phyloP scores from a whole-genome alignment of 2,329 filamentous ascomycete species.

The Shiraia sp. region DNA sequence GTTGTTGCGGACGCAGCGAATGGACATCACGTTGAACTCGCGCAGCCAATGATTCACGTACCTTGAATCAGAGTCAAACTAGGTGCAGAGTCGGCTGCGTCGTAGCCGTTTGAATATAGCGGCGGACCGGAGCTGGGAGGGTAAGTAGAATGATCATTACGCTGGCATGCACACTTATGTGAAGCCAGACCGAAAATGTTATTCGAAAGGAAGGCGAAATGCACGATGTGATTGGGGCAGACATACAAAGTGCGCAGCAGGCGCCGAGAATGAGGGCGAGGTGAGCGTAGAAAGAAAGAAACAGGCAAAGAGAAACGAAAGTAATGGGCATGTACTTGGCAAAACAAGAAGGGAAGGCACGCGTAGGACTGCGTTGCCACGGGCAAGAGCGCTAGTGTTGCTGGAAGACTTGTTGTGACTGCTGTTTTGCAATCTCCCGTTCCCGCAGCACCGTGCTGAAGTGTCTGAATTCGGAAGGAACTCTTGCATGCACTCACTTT shows the following conservation, averaged over 20 bases:
- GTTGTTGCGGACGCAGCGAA: background rate
- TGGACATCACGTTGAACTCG: background rate
- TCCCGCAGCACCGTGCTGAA: background rate
- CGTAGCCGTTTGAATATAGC: constrained; percentile 15
- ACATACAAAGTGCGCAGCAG: constrained; percentile 5
- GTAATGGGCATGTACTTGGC: background rate
- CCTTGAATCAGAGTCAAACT: constrained; percentile 15
- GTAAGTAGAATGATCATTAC: constrained; percentile 18
- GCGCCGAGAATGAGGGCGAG: constrained; percentile 1
- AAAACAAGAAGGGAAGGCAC: constrained; percentile 5
- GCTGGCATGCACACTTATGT: constrained; percentile 11
- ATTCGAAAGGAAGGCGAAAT: too few species aligned
- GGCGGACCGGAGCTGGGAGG: too few species aligned
- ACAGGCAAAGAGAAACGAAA: background rate
- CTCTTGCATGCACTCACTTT: constrained; percentile 14
- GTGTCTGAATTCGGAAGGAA: constrained; percentile 1
- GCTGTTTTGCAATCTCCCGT: too few species aligned
- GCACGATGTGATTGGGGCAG: background rate
- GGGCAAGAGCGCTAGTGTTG: constrained; percentile 4
- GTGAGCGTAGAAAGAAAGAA: constrained; percentile 4
- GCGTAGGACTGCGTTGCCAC: background rate
- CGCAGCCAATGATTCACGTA: constrained; percentile 9
- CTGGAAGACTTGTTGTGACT: background rate
- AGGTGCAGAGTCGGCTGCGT: constrained; percentile 3
- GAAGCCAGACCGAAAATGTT: background rate